Conservation (phyloP, 208 protist genomes). For the Entamoeba invadens region DNA sequence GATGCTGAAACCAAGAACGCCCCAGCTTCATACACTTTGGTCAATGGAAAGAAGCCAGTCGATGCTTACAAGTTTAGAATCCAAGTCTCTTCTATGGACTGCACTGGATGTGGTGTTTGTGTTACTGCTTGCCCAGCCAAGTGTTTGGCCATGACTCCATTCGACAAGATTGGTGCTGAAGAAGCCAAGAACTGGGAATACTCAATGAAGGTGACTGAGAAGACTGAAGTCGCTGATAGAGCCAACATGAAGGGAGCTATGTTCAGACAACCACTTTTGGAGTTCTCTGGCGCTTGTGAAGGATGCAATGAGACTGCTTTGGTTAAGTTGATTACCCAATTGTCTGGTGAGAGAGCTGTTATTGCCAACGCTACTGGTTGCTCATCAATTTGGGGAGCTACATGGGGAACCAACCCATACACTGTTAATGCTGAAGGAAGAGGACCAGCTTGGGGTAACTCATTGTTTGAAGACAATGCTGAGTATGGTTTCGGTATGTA, state of each 20-base stretch:
- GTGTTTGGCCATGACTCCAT: neutral
- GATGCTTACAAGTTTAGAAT: constrained; percentile 14
- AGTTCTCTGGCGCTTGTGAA: constrained; percentile 28
- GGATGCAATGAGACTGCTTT: constrained; percentile 42
- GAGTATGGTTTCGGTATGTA: constrained; percentile 15
- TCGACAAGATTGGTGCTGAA: neutral
- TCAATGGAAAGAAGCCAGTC: neutral
- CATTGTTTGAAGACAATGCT: constrained; percentile 30
- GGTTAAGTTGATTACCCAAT: constrained; percentile 52
- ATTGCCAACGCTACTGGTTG: constrained; percentile 58
- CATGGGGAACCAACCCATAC: neutral
- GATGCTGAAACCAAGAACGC: neutral
- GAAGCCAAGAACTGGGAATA: constrained; percentile 7
- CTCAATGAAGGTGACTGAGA: neutral
- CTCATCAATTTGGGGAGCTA: constrained; percentile 24
- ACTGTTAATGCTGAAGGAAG: neutral
- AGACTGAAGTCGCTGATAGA: neutral
- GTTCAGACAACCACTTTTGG: constrained; percentile 10
- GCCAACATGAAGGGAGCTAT: neutral
- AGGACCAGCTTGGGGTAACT: constrained; percentile 1
- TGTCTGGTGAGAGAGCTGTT: constrained; percentile 51
- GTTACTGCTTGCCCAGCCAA: constrained; percentile 7
- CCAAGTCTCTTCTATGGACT: constrained; percentile 27
- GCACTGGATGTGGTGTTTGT: constrained; percentile 25
- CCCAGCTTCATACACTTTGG: neutral